phyloP scores from a whole-genome alignment of 192 early-diverging fungal genomes.

The Dissophora globulifera region DNA sequence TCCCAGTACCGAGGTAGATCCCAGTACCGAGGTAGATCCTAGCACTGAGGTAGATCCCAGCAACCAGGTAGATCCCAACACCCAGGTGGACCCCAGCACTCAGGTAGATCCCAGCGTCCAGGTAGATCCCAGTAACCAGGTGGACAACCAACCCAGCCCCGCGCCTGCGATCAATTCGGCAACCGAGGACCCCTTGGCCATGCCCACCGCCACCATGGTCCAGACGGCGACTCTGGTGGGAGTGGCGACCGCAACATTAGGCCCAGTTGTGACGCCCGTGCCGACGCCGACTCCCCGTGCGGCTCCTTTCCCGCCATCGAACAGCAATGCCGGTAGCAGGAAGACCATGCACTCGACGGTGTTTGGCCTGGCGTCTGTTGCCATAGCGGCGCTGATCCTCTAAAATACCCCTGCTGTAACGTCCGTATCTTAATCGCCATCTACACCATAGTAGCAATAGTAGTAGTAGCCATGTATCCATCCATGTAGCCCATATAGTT shows the following conservation, averaged over 20 bases:
- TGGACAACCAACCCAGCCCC: neutral
- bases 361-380: constrained; percentile 6
- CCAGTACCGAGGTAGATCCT: too few relatives aligned
- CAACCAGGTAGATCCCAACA: too few relatives aligned
- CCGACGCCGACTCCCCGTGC: neutral
- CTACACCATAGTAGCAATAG: too few relatives aligned
- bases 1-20: too few relatives aligned
- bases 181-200: neutral
- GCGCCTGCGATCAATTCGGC: neutral
- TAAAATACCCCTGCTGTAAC: neutral
- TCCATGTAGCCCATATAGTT: too few relatives aligned
- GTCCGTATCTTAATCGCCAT: too few relatives aligned
- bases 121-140: neutral
- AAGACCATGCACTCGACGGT: neutral
- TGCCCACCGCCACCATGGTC: neutral
- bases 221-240: neutral
- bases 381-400: constrained; percentile 4
- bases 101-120: too few relatives aligned
- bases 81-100: too few relatives aligned
- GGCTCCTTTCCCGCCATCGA: constrained; percentile 11
- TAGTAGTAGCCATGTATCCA: too few relatives aligned
- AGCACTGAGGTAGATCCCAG: too few relatives aligned
- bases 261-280: neutral
- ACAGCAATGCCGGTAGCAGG: neutral
- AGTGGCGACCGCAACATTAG: neutral